These are phyloP conservation scores for Colletotrichum siamense DNA, from an alignment of 2,329 filamentous ascomycete genomes.

Conservation along the genomic window DNA sequence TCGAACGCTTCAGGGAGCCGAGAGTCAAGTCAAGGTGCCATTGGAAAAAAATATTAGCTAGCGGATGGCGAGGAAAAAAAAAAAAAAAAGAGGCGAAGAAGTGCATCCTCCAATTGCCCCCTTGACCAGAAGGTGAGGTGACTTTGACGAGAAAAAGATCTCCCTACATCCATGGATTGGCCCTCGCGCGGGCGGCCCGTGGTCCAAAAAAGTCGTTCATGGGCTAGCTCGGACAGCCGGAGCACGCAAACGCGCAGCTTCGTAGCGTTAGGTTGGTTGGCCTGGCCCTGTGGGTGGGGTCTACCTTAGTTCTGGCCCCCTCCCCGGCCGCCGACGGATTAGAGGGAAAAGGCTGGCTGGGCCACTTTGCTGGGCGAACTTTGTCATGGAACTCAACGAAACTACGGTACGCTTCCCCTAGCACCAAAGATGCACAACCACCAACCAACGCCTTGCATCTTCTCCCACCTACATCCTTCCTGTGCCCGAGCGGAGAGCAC, in stretches of 20 bases:
- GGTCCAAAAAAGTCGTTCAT: background rate
- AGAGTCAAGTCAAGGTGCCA: background rate
- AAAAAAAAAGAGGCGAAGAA: background rate
- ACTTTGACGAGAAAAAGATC: background rate
- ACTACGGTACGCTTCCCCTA: background rate
- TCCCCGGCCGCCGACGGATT: background rate
- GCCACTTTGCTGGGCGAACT: background rate
- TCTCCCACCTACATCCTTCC: background rate
- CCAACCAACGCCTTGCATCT: background rate
- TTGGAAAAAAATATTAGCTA: background rate
- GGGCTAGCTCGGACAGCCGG: background rate
- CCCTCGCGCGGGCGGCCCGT: slow-evolving; percentile 2
- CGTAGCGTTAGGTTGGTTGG: background rate
- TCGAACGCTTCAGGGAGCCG: background rate
- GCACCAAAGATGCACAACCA: background rate
- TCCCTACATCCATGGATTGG: background rate
- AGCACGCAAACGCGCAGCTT: background rate
- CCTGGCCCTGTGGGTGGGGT: background rate
- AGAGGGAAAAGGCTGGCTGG: background rate
- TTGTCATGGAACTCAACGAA: background rate
- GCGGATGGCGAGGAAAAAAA: background rate
- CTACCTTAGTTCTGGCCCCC: background rate
- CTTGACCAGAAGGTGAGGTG: background rate
- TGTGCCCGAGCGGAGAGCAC: background rate
- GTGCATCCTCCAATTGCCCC: background rate